A percentile compares a stretch with the other conserved stretches of the same genome.
Evolutionary conservation across 139 green algal genomes (phyloP).

Genomic region (Astrephomene gubernaculifera): DNA sequence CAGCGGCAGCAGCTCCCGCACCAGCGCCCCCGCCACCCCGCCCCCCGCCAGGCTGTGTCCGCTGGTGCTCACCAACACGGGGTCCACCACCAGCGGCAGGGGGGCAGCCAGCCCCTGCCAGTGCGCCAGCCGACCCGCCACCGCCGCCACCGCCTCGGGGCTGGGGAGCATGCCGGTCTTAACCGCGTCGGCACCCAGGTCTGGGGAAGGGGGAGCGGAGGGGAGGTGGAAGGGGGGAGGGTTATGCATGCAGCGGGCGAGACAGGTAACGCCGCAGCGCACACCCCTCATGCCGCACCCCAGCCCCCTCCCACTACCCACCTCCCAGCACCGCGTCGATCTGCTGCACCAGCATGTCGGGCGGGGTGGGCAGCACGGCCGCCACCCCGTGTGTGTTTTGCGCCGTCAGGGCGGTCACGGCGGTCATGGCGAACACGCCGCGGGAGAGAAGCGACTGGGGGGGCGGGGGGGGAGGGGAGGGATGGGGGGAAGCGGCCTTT

Average conservation of each 20-base stretch:
- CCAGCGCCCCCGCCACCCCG: slow-evolving; percentile 70
- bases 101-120: neutral
- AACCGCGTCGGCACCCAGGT: slow-evolving; percentile 86
- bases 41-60: slow-evolving; percentile 78
- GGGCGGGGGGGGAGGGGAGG: neutral
- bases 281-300: too few species aligned
- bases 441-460: slow-evolving; percentile 72
- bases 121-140: slow-evolving; percentile 55
- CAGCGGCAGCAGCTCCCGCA: slow-evolving; percentile 80
- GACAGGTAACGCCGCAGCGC: too few species aligned
- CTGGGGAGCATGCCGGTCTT: slow-evolving; percentile 97
- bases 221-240: neutral
- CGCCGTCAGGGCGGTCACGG: slow-evolving; percentile 92
- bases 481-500: neutral
- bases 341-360: slow-evolving; percentile 80
- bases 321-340: slow-evolving; percentile 80
- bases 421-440: slow-evolving; percentile 83
- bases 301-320: neutral
- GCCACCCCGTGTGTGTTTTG: slow-evolving; percentile 95
- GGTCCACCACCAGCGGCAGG: slow-evolving; percentile 89
- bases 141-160: slow-evolving; percentile 66
- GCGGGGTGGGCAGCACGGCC: slow-evolving; percentile 73
- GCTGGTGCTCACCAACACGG: slow-evolving; percentile 93
- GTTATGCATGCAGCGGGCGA: too few species aligned
- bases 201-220: slow-evolving; percentile 22